These are phyloP conservation scores for Oryza officinalis DNA, from an alignment of 176 grass and related monocot species.

Conservation along the genomic window DNA sequence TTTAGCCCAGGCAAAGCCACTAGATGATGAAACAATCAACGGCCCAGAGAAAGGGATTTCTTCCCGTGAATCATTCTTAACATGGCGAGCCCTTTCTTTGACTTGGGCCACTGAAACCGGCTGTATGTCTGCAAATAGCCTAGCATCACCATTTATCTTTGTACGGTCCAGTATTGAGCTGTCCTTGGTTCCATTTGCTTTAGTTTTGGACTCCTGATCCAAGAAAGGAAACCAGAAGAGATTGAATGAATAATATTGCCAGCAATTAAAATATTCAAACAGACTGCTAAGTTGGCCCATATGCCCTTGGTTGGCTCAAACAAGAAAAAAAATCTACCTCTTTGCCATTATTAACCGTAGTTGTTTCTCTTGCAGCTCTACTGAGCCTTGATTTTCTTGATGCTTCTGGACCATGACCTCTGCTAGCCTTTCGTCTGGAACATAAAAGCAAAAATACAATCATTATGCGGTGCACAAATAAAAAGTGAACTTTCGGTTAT, in stretches of 20 bases:
- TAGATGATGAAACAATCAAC: conserved; percentile 73
- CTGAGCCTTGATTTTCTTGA: conserved; percentile 68
- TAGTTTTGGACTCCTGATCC: conserved; percentile 56
- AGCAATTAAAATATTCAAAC: conserved; percentile 4
- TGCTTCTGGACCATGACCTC: conserved; percentile 56
- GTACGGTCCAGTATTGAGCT: conserved; percentile 38
- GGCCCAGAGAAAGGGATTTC: conserved; percentile 78
- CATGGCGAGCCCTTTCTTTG: conserved; percentile 41
- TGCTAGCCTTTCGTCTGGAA: conserved; percentile 64
- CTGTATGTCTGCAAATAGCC: conserved; percentile 55
- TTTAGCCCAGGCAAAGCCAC: conserved; percentile 80
- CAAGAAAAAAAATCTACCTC: conserved; percentile 39
- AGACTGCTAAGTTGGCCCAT: neutral
- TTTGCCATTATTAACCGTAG: conserved; percentile 19
- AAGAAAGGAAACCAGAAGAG: conserved; percentile 26
- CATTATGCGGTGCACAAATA: neutral
- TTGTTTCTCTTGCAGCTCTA: conserved; percentile 51
- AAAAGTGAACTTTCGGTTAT: neutral
- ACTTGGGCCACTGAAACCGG: conserved; percentile 39
- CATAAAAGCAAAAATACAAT: neutral
- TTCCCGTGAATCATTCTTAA: conserved; percentile 52
- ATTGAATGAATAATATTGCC: conserved; percentile 1
- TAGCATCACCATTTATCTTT: conserved; percentile 53
- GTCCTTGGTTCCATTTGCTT: conserved; percentile 49
- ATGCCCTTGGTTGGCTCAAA: neutral